A percentile compares a stretch with the other conserved stretches of the same genome.
phyloP scores from a whole-genome alignment of 805 yeast species.

The Kuraishia ogatae region DNA sequence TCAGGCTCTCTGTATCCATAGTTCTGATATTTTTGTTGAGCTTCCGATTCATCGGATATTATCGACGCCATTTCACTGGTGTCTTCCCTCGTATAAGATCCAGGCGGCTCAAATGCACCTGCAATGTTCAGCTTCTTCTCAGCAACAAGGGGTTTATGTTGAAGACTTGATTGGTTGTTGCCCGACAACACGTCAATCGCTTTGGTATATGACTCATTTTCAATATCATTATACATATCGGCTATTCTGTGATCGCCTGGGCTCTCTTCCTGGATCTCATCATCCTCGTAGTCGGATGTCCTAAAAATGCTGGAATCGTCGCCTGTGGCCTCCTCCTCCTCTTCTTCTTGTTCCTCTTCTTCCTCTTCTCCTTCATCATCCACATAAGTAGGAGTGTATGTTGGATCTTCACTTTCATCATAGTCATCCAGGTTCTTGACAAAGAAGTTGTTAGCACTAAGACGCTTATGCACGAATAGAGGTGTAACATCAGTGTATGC shows the following conservation, averaged over 20 bases:
- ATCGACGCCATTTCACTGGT: not conserved
- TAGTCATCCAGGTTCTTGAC: conserved; percentile 24
- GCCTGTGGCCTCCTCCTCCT: not conserved
- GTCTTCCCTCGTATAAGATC: not conserved
- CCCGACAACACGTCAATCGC: not conserved
- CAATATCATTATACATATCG: not conserved
- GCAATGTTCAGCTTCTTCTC: not conserved
- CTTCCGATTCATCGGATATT: not conserved
- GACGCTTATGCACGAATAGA: conserved; percentile 9
- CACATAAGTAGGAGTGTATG: not conserved
- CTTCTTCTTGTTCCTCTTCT: not conserved
- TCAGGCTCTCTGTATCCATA: not conserved
- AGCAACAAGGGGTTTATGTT: not conserved
- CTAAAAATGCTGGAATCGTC: not conserved
- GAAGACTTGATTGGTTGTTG: not conserved
- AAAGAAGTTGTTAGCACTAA: conserved; percentile 19
- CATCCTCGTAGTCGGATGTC: not conserved
- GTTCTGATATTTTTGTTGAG: not conserved
- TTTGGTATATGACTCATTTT: not conserved
- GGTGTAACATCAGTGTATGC: conserved; percentile 3
- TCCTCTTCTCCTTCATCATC: conserved; percentile 1
- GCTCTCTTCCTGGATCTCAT: not conserved
- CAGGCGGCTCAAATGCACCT: not conserved
- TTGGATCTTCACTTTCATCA: conserved; percentile 2
- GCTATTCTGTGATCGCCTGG: not conserved